Conservation (phyloP, 208 protist species). For the Trichomonas tenax region DNA sequence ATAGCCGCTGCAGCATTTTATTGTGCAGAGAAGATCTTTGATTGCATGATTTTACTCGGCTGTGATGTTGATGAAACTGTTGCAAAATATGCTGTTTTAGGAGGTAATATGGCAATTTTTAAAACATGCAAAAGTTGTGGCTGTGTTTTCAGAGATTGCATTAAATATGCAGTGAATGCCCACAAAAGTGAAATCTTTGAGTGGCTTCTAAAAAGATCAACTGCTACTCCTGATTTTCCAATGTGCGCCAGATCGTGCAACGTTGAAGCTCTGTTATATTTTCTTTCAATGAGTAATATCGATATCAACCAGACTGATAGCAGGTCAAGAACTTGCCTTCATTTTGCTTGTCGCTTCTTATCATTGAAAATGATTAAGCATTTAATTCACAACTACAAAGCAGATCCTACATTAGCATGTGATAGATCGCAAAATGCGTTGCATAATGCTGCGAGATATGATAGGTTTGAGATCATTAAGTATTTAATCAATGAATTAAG, state of each 20-base stretch:
- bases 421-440: not conserved
- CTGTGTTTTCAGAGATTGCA: not conserved
- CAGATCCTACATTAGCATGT: not conserved
- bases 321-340: not conserved
- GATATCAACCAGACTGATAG: not conserved
- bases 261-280: not conserved
- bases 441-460: not conserved
- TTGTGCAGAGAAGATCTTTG: not conserved
- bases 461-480: not conserved
- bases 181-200: not conserved
- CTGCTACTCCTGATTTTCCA: not conserved
- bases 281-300: not conserved
- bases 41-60: not conserved
- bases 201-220: not conserved
- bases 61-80: not conserved
- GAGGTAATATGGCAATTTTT: not conserved
- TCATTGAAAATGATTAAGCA: not conserved
- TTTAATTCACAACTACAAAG: not conserved
- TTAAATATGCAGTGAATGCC: not conserved
- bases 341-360: not conserved
- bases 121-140: not conserved
- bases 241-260: not conserved
- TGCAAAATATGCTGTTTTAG: not conserved
- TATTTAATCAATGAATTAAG: not conserved
- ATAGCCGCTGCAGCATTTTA: not conserved